Base-by-base conservation (phyloP, 495 filamentous ascomycete genomes). In the Daldinia childiae region DNA sequence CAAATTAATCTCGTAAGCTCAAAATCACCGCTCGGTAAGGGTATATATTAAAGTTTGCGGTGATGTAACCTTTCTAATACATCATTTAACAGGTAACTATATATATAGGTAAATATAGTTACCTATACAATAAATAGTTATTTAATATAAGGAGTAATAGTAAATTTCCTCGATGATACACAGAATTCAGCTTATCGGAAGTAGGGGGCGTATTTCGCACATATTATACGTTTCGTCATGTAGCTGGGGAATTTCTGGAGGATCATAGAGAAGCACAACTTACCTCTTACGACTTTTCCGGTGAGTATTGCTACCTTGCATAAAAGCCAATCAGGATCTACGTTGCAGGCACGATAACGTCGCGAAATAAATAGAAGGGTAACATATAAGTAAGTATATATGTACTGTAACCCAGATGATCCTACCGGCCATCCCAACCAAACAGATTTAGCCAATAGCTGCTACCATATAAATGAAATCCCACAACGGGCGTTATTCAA, bases 351-450 rank as follows among this genome's bases (percentile, higher is more conserved):
- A 50, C 29, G 34, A 27, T 21, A 30, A 2, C 29, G 36, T 12
- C 6, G 5, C 0, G 14, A 66, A 50, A 45, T 58, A 21, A 29
- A 26, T 29, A 26, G 32, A 50, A 50, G 24, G 62, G 68, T 66
- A 39, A 14, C 32, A 64, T 56, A 45, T 54, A 48, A 32, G 29
- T n/a, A n/a, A n/a, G n/a, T n/a, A 34, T 36, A 11, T 45, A n/a
- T 39, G 15, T 65, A 34, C 27, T 64, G 61, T 60, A 64, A 64
- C 67, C 67, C 30, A 58, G 61, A 19, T 17, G 26, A 71, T 62
- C 41, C 62, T 58, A 38, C 55, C 27, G 29, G 45, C 32, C 34
- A 41, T 15, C 61, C 57, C 8, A 5, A 24, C 17, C 43, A 48
- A 48, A 48, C 43, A 48, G n/a, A 0, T 4, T 21, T 17, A 29